These are phyloP conservation scores for Hypomyces rosellus DNA, from an alignment of 2,329 filamentous ascomycete species.

Conservation along the genomic window DNA sequence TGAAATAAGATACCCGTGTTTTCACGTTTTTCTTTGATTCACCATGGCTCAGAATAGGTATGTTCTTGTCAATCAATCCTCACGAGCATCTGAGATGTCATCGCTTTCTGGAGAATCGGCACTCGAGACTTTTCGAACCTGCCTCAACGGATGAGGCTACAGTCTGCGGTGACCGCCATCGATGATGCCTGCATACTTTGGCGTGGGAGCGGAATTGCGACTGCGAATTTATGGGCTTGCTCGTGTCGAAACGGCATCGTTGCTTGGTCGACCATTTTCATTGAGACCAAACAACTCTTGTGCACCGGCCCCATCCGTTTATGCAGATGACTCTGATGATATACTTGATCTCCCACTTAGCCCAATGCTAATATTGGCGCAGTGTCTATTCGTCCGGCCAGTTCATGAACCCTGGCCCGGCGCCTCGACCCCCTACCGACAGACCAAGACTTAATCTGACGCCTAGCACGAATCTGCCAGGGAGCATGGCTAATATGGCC, in stretches of 20 bases:
- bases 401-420: conserved; percentile 97
- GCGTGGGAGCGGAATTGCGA: too few species aligned
- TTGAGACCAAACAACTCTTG: neutral
- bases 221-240: too few species aligned
- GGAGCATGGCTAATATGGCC: conserved; percentile 73
- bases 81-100: too few species aligned
- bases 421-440: conserved; percentile 81
- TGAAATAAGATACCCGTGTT: conserved; percentile 10
- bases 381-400: conserved; percentile 56
- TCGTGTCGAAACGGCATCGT: too few species aligned
- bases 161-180: too few species aligned
- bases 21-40: conserved; percentile 11
- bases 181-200: too few species aligned
- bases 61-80: conserved; percentile 1
- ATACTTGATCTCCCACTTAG: too few species aligned
- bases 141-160: too few species aligned
- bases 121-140: too few species aligned
- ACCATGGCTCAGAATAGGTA: conserved; percentile 31
- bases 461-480: conserved; percentile 66
- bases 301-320: neutral
- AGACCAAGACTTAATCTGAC: conserved; percentile 76
- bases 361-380: conserved; percentile 11
- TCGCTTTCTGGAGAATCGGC: too few species aligned
- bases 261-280: neutral
- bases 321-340: neutral